Conservation (phyloP, 257 asterid genomes). For the Coffea canephora region DNA sequence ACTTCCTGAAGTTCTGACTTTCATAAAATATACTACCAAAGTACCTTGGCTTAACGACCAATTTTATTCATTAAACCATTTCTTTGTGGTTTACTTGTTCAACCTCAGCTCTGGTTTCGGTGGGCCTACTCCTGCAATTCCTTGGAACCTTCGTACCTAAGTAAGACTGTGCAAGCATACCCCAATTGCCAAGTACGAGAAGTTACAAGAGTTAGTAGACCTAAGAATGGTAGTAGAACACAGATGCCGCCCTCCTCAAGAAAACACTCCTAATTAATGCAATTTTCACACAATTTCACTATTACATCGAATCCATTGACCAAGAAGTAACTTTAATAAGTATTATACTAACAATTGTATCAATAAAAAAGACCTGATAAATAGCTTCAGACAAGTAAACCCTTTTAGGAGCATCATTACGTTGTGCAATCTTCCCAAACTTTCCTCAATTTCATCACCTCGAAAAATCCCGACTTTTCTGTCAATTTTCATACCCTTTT, state of each 20-base stretch:
- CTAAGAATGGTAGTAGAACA: too few species aligned
- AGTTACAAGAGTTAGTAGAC: too few species aligned
- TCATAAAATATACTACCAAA: neutral
- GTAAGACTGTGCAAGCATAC: neutral
- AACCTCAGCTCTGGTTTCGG: neutral
- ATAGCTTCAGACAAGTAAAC: slow-evolving; percentile 18
- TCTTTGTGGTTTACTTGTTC: neutral
- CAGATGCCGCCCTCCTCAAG: too few species aligned
- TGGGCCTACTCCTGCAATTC: neutral
- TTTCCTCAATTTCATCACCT: slow-evolving; percentile 23
- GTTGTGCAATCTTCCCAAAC: neutral
- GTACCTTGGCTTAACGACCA: neutral
- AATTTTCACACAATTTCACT: neutral
- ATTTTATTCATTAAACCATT: neutral
- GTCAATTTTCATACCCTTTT: neutral
- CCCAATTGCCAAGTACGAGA: neutral
- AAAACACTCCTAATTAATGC: neutral
- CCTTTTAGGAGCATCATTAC: slow-evolving; percentile 13
- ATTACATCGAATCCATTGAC: neutral
- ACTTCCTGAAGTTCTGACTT: neutral
- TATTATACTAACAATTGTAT: neutral
- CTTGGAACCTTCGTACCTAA: neutral
- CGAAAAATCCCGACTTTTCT: neutral
- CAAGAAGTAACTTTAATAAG: neutral
- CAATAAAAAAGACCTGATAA: neutral